These are phyloP conservation scores for Hippophae tibetana DNA, from an alignment of 306 rosid species.

Conservation along the genomic window DNA sequence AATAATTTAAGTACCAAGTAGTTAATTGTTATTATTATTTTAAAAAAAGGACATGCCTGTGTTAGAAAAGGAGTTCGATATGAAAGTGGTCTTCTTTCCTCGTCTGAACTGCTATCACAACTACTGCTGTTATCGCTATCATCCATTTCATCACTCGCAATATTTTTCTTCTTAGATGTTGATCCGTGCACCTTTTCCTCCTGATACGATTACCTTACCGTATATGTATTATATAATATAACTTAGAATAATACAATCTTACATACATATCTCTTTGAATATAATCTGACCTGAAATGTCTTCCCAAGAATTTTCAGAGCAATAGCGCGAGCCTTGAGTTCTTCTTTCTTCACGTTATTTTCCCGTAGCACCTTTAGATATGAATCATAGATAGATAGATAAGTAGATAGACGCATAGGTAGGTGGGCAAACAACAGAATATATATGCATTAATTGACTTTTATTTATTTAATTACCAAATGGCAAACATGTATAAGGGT, in stretches of 20 bases:
- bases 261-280: neutral
- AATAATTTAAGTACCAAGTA: neutral
- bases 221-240: too few relatives aligned
- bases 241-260: neutral
- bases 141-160: constrained; percentile 36
- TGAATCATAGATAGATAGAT: neutral
- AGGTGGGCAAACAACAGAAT: neutral
- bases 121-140: constrained; percentile 60
- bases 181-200: constrained; percentile 49
- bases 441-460: neutral
- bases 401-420: too few relatives aligned
- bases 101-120: constrained; percentile 63
- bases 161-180: constrained; percentile 50
- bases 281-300: constrained; percentile 56
- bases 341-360: constrained; percentile 57
- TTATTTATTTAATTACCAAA: constrained; percentile 37
- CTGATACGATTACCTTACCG: constrained; percentile 5
- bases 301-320: constrained; percentile 81
- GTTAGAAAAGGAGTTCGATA: constrained; percentile 74
- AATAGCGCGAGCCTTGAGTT: constrained; percentile 66
- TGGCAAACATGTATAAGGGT: constrained; percentile 86
- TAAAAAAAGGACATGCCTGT: constrained; percentile 38
- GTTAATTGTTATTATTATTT: too few relatives aligned
- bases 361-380: constrained; percentile 66
- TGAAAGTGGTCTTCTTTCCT: constrained; percentile 59